Conservation (phyloP, 2,329 filamentous ascomycete species). For the Fusarium albosuccineum region DNA sequence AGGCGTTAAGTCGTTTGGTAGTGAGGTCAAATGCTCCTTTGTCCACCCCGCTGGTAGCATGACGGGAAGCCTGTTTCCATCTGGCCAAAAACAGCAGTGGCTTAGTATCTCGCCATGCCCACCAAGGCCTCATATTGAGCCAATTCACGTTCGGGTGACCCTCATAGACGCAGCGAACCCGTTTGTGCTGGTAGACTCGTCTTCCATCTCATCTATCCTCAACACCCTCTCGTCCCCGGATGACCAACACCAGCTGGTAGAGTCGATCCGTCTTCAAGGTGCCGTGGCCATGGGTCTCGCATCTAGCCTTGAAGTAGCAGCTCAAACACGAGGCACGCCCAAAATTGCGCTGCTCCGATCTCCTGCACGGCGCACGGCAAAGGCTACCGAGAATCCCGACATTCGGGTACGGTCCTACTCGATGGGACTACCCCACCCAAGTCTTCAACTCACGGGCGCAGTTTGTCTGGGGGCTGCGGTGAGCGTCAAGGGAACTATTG, state of each 20-base stretch:
- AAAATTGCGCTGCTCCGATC: conserved; percentile 68
- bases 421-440: conserved; percentile 64
- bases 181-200: conserved; percentile 62
- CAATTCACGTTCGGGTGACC: conserved; percentile 50
- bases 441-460: conserved; percentile 65
- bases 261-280: conserved; percentile 66
- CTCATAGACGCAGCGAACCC: conserved; percentile 56
- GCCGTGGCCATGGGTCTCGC: conserved; percentile 71
- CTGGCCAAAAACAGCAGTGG: conserved; percentile 57
- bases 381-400: conserved; percentile 45
- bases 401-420: conserved; percentile 61
- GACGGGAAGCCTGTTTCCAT: conserved; percentile 70
- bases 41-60: conserved; percentile 70
- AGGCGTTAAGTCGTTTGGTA: conserved; percentile 67
- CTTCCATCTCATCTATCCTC: conserved; percentile 37
- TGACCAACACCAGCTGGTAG: conserved; percentile 50
- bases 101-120: conserved; percentile 48
- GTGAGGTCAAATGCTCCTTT: conserved; percentile 70
- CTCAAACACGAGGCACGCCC: conserved; percentile 55
- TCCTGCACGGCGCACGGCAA: neutral
- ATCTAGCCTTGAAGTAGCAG: conserved; percentile 51
- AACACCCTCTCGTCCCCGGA: conserved; percentile 2
- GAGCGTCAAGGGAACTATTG: conserved; percentile 58
- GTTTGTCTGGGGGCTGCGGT: conserved; percentile 62
- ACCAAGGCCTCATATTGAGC: conserved; percentile 33